Evolutionary conservation across 192 early-diverging fungal genomes (phyloP).

Genomic region (Linnemannia schmuckeri): DNA sequence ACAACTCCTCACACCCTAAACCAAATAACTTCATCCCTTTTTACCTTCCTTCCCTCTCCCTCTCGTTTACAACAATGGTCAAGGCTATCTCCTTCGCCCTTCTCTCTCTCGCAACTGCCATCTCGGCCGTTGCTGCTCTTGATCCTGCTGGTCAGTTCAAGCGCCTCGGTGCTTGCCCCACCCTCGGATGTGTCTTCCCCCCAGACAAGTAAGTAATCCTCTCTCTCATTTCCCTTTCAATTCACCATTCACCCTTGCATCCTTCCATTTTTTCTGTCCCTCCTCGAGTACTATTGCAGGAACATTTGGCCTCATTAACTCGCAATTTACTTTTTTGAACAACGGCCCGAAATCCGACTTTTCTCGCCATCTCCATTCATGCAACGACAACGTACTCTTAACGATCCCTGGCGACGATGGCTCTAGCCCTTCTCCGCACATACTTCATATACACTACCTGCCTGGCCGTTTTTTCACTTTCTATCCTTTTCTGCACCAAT

Average conservation of each 20-base stretch:
- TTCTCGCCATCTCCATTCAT: no score
- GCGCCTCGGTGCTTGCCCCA: constrained; percentile 64
- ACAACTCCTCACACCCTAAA: constrained; percentile 44
- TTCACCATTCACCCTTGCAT: not conserved
- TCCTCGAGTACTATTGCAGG: not conserved
- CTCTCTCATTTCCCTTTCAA: not conserved
- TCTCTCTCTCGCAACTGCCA: constrained; percentile 44
- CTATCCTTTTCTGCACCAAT: not conserved
- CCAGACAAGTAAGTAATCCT: constrained; percentile 56
- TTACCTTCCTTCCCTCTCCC: not conserved
- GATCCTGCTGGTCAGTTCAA: constrained; percentile 62
- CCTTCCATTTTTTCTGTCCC: constrained; percentile 1
- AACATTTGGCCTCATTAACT: no score
- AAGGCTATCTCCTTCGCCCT: constrained; percentile 49
- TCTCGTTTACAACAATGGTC: constrained; percentile 34
- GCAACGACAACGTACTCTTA: no score
- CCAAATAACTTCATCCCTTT: not conserved
- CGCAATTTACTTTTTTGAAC: no score
- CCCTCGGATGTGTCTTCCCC: constrained; percentile 62
- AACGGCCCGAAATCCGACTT: no score
- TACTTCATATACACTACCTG: not conserved
- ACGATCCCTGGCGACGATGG: no score
- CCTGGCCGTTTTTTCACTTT: not conserved
- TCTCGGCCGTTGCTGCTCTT: constrained; percentile 37
- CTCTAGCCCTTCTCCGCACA: no score